phyloP scores from a whole-genome alignment of 2,329 filamentous ascomycete genomes.

The Fusarium pseudograminearum region DNA sequence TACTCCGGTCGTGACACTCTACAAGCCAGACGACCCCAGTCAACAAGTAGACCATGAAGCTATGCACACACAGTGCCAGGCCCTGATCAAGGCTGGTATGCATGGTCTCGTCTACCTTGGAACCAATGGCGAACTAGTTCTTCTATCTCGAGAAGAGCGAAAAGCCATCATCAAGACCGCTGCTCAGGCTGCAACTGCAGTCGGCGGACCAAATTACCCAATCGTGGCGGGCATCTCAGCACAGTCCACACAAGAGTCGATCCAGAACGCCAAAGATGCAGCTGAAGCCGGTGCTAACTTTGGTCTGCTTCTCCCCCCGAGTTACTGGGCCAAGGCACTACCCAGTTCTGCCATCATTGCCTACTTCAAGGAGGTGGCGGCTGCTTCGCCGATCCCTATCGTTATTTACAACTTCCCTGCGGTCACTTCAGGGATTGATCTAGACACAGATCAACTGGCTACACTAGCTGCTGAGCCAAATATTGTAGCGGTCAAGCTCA shows the following conservation, averaged over 20 bases:
- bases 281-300: constrained; percentile 77
- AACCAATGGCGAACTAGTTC: constrained; percentile 60
- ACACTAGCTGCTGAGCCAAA: constrained; percentile 71
- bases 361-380: constrained; percentile 75
- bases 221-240: constrained; percentile 60
- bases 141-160: constrained; percentile 57
- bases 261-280: constrained; percentile 74
- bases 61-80: constrained; percentile 57
- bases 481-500: constrained; percentile 76
- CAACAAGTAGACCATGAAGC: constrained; percentile 60
- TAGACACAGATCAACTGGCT: constrained; percentile 72
- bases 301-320: constrained; percentile 79
- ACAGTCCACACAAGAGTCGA: constrained; percentile 70
- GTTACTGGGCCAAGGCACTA: constrained; percentile 73
- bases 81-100: constrained; percentile 58
- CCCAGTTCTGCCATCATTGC: constrained; percentile 66
- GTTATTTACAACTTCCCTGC: constrained; percentile 78
- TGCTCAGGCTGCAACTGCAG: constrained; percentile 53
- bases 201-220: constrained; percentile 53
- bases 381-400: constrained; percentile 71
- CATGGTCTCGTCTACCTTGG: constrained; percentile 61
- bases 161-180: constrained; percentile 56
- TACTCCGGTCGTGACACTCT: constrained; percentile 61
- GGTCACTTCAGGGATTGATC: constrained; percentile 72
- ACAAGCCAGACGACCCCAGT: constrained; percentile 53